A percentile compares a stretch with the other conserved stretches of the same genome.
These are phyloP conservation scores for Dactylella cylindrospora DNA, from an alignment of 2,329 filamentous ascomycete species.

Conservation along the genomic window DNA sequence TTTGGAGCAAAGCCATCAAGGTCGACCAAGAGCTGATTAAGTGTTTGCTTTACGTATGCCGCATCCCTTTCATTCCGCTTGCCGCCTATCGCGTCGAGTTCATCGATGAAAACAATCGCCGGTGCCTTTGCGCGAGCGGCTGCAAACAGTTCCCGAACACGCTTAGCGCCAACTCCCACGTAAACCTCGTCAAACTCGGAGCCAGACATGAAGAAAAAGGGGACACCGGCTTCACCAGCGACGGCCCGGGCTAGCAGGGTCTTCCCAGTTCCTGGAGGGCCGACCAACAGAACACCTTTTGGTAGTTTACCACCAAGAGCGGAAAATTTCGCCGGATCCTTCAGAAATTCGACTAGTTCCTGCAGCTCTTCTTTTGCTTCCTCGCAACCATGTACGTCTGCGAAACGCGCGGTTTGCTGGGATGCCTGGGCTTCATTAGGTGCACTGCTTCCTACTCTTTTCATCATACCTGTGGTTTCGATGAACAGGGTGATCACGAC, in stretches of 20 bases:
- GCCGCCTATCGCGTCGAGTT: constrained; percentile 89
- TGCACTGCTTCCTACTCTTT: constrained; percentile 71
- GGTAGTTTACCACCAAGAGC: constrained; percentile 93
- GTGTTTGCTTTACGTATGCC: constrained; percentile 92
- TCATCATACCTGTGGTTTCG: constrained; percentile 75
- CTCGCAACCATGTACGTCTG: constrained; percentile 93
- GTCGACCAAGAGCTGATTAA: constrained; percentile 95
- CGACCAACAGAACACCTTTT: constrained; percentile 92
- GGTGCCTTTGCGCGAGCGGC: constrained; percentile 83
- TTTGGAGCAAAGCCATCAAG: constrained; percentile 95
- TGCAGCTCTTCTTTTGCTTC: constrained; percentile 98
- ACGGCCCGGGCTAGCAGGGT: constrained; percentile 93
- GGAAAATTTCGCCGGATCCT: constrained; percentile 89
- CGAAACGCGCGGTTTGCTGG: constrained; percentile 86
- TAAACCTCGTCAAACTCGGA: constrained; percentile 99
- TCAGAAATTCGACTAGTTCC: constrained; percentile 93
- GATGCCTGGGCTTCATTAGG: constrained; percentile 88
- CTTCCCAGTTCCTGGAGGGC: constrained; percentile 95
- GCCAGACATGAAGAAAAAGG: constrained; percentile 99
- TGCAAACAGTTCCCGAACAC: constrained; percentile 87
- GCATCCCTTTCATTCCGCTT: constrained; percentile 91
- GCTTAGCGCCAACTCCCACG: constrained; percentile 93
- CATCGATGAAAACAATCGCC: constrained; percentile 92
- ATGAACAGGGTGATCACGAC: constrained; percentile 78
- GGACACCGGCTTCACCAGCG: constrained; percentile 92